Percentiles rank a stretch among this genome's conserved stretches.
Evolutionary conservation across 2,329 filamentous ascomycete species (phyloP).

Genomic region (Aureobasidium sp.): DNA sequence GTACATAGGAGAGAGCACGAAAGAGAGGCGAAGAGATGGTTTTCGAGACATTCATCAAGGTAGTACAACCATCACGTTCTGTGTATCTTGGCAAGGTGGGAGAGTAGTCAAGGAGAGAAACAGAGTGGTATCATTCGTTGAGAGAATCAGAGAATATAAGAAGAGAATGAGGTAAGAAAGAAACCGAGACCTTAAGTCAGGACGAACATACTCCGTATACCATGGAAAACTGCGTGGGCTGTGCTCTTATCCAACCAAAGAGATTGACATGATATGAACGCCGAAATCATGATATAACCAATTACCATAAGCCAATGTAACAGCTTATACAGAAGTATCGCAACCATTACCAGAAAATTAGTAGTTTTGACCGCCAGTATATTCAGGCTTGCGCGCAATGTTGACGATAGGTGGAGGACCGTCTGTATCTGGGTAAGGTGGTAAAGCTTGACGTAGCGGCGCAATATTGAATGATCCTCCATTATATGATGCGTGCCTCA

Average conservation of each 20-base stretch:
- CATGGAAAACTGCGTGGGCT: neutral
- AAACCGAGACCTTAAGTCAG: neutral
- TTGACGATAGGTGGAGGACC: constrained; percentile 87
- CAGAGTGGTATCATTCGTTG: constrained; percentile 17
- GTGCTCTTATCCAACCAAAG: neutral
- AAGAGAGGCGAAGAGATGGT: neutral
- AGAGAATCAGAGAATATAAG: neutral
- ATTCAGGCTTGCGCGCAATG: constrained; percentile 86
- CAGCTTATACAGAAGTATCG: neutral
- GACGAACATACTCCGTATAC: neutral
- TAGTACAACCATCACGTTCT: neutral
- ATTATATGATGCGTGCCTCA: constrained; percentile 25
- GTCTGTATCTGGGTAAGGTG: constrained; percentile 86
- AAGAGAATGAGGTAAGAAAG: neutral
- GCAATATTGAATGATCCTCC: constrained; percentile 12
- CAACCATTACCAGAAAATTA: neutral
- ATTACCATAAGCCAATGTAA: neutral
- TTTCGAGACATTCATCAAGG: too few species aligned
- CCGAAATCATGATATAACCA: neutral
- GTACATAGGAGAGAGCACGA: neutral
- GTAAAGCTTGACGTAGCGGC: constrained; percentile 28
- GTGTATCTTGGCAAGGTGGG: neutral
- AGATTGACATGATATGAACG: neutral
- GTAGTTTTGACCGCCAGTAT: neutral
- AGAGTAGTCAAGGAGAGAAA: neutral